phyloP scores from a whole-genome alignment of 2,329 filamentous ascomycete genomes.

The Sarocladiaceae sp. region DNA sequence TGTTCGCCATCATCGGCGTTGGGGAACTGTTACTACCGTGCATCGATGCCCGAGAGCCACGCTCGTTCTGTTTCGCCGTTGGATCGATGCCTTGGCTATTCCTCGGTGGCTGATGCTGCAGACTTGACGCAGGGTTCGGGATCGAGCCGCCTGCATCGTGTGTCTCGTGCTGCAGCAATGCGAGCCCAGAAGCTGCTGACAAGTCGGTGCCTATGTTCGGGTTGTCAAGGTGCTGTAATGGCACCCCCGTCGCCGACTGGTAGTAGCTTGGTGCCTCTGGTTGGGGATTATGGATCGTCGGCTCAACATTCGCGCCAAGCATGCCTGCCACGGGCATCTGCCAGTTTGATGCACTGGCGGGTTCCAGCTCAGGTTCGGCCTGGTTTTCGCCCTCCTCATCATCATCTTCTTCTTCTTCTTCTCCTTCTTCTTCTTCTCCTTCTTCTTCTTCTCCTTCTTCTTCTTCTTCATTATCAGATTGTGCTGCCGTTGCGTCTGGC shows the following conservation, averaged over 20 bases:
- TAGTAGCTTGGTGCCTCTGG: conserved; percentile 6
- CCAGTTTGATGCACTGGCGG: conserved; percentile 2
- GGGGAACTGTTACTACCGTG: background rate
- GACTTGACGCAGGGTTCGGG: background rate
- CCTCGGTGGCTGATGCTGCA: background rate
- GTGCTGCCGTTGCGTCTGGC: conserved; percentile 14
- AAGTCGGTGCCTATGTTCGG: background rate
- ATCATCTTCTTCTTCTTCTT: conserved; percentile 13
- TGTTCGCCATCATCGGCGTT: too few relatives aligned
- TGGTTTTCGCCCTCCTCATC: conserved; percentile 15
- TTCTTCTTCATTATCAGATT: conserved; percentile 14
- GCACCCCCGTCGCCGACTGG: conserved; percentile 8
- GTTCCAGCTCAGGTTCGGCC: background rate
- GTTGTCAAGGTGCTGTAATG: conserved; percentile 1
- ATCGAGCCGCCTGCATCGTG: background rate
- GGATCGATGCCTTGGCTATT: background rate
- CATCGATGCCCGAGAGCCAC: background rate
- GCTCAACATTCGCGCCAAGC: conserved; percentile 10
- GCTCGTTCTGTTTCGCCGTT: background rate
- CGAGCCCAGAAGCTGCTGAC: background rate
- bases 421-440: conserved; percentile 11
- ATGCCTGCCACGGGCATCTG: conserved; percentile 12
- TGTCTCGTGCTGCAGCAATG: background rate
- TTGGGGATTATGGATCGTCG: conserved; percentile 4
- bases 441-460: conserved; percentile 13